These are phyloP conservation scores for Lathyrus aphaca DNA, from an alignment of 306 rosid species.

Conservation along the genomic window DNA sequence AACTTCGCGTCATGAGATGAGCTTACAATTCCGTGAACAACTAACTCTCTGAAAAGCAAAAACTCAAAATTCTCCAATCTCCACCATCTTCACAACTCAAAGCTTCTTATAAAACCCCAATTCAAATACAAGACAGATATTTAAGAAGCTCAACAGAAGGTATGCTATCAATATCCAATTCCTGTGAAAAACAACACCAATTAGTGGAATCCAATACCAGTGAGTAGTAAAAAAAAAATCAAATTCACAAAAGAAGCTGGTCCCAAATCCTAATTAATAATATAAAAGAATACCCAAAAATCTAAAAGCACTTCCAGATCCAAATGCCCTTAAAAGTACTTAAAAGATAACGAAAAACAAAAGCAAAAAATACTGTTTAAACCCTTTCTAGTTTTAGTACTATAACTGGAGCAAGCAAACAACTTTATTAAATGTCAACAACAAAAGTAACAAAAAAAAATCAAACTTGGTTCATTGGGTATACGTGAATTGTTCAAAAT, in stretches of 20 bases:
- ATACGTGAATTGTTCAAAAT: slow-evolving; percentile 42
- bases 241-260: slow-evolving; percentile 38
- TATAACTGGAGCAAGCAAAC: slow-evolving; percentile 39
- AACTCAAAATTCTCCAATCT: slow-evolving; percentile 27
- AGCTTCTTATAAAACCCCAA: slow-evolving; percentile 28
- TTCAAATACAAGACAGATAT: background rate
- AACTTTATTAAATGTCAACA: slow-evolving; percentile 42
- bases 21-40: slow-evolving; percentile 28
- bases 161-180: slow-evolving; percentile 18
- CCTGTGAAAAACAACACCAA: slow-evolving; percentile 42
- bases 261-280: slow-evolving; percentile 47
- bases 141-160: slow-evolving; percentile 16
- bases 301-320: slow-evolving; percentile 48
- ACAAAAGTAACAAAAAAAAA: slow-evolving; percentile 19
- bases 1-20: slow-evolving; percentile 63
- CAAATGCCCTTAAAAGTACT: slow-evolving; percentile 49
- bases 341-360: background rate
- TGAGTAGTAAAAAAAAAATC: slow-evolving; percentile 15
- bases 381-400: slow-evolving; percentile 19
- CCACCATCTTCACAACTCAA: slow-evolving; percentile 27
- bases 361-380: slow-evolving; percentile 8
- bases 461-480: slow-evolving; percentile 40
- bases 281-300: slow-evolving; percentile 33
- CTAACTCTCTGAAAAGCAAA: slow-evolving; percentile 33
- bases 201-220: slow-evolving; percentile 8